These are phyloP conservation scores for Viola pubescens DNA, from an alignment of 441 rosid genomes.

Conservation along the genomic window DNA sequence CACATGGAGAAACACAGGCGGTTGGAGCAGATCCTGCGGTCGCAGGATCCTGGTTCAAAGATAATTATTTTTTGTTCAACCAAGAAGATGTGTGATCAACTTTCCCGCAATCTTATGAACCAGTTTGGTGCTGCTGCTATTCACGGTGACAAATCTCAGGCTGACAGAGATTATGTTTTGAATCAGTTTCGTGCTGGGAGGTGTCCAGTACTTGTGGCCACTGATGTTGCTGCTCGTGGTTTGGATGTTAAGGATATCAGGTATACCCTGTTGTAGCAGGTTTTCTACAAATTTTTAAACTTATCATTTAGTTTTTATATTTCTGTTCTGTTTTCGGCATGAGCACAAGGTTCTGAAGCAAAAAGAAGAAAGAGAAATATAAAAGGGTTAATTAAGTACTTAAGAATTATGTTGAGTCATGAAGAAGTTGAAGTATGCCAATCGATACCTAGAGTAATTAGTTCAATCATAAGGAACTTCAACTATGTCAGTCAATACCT, in stretches of 20 bases:
- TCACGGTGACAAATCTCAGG: constrained; percentile 98
- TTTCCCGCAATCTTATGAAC: constrained; percentile 75
- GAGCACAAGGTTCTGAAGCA: too few relatives aligned
- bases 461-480: too few relatives aligned
- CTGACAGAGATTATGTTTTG: constrained; percentile 83
- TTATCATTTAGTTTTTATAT: too few relatives aligned
- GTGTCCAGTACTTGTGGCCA: constrained; percentile 94
- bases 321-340: too few relatives aligned
- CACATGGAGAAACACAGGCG: constrained; percentile 89
- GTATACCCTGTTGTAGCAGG: constrained; percentile 20
- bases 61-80: constrained; percentile 93
- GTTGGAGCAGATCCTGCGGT: constrained; percentile 83
- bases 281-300: too few relatives aligned
- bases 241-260: constrained; percentile 94
- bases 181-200: constrained; percentile 86
- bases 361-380: too few relatives aligned
- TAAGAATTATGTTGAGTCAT: too few relatives aligned
- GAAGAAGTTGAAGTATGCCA: too few relatives aligned
- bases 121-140: constrained; percentile 95
- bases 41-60: constrained; percentile 93
- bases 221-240: constrained; percentile 99
- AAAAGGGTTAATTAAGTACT: too few relatives aligned
- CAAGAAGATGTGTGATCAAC: constrained; percentile 96
- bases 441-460: too few relatives aligned
- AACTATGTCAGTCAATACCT: too few relatives aligned